Percentiles rank a stretch among this genome's conserved stretches.
These are phyloP conservation scores for Cicer pinnatifidum DNA, from an alignment of 306 rosid genomes.

Conservation along the genomic window DNA sequence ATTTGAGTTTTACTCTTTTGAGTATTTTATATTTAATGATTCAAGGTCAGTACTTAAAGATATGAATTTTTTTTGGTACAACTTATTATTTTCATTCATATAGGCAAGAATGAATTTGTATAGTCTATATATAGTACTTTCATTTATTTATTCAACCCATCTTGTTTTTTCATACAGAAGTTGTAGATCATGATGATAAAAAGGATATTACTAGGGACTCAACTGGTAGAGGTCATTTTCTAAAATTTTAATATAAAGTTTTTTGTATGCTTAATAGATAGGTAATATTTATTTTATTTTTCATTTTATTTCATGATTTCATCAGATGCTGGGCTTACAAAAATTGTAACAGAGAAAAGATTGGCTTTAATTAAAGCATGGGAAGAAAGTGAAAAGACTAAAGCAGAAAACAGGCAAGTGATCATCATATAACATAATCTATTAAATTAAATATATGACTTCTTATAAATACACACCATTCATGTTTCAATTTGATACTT, in stretches of 20 bases:
- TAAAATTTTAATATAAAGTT: not conserved
- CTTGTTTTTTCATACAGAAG: slow-evolving; percentile 47
- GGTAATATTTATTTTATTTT: not conserved
- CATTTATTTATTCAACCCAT: not conserved
- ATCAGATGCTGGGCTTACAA: slow-evolving; percentile 61
- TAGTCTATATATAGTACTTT: not conserved
- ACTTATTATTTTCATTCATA: too few species aligned
- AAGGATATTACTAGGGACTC: slow-evolving; percentile 44
- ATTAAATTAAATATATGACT: not conserved
- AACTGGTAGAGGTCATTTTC: slow-evolving; percentile 55
- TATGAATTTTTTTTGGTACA: too few species aligned
- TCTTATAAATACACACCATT: not conserved
- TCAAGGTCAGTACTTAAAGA: too few species aligned
- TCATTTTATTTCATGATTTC: not conserved
- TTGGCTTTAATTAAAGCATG: slow-evolving; percentile 86
- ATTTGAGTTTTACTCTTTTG: too few species aligned
- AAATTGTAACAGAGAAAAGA: slow-evolving; percentile 69
- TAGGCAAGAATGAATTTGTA: not conserved
- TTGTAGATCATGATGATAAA: slow-evolving; percentile 46
- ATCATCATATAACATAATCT: not conserved
- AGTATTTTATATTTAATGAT: too few species aligned
- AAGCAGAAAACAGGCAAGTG: slow-evolving; percentile 76
- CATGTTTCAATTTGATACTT: not conserved
- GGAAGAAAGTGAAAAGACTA: slow-evolving; percentile 93
- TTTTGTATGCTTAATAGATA: not conserved